Conservation (phyloP, 805 yeast genomes). For the Pichia pseudocactophila region DNA sequence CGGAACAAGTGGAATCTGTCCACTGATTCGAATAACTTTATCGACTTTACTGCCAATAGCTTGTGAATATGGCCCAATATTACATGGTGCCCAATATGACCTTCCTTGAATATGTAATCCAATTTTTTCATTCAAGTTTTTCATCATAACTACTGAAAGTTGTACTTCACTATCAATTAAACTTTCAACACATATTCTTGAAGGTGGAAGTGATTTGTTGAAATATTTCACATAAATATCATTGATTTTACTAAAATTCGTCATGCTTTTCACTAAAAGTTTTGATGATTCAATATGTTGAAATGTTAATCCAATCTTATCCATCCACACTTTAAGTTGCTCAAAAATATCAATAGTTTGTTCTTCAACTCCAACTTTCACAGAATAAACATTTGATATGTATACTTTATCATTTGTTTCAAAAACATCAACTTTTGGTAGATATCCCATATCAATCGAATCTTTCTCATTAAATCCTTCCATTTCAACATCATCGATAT, state of each 20-base stretch:
- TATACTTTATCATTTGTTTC: conserved; percentile 27
- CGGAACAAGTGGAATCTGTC: conserved; percentile 86
- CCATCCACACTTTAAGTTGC: conserved; percentile 31
- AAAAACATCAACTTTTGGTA: conserved; percentile 10
- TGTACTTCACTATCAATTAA: conserved; percentile 37
- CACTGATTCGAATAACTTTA: conserved; percentile 58
- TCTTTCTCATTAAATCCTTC: neutral
- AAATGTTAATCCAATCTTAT: conserved; percentile 25
- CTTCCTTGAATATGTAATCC: conserved; percentile 90
- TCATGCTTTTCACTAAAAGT: conserved; percentile 56
- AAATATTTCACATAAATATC: conserved; percentile 49
- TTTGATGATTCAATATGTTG: conserved; percentile 51
- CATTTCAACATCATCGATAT: neutral
- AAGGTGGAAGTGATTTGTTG: conserved; percentile 64
- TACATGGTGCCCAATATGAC: conserved; percentile 98
- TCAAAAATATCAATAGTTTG: conserved; percentile 46
- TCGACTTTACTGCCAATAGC: conserved; percentile 45
- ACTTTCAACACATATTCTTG: conserved; percentile 78
- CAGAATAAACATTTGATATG: conserved; percentile 37
- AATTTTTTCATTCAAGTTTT: conserved; percentile 30
- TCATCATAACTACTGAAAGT: conserved; percentile 50
- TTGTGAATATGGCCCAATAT: conserved; percentile 96
- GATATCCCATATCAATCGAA: too few relatives aligned
- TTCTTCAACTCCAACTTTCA: conserved; percentile 23
- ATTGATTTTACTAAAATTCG: conserved; percentile 54